Percentiles rank a stretch among this genome's conserved stretches.
These are phyloP conservation scores for Talaromyces ruber DNA, from an alignment of 495 filamentous ascomycete genomes.

Conservation along the genomic window DNA sequence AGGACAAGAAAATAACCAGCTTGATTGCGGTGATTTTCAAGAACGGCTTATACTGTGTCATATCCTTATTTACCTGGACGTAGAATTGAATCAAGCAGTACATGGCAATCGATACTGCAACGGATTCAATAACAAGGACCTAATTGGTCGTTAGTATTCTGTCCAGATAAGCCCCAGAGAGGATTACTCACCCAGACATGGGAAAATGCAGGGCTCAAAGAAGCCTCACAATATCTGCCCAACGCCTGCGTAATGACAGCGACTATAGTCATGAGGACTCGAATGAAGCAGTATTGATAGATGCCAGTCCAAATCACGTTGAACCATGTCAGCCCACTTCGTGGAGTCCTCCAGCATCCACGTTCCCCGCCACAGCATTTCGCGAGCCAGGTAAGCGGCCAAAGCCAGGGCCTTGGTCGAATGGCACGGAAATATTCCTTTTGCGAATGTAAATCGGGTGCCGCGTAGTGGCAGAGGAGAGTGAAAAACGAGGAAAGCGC, in stretches of 20 bases:
- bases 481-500: slow-evolving; percentile 69
- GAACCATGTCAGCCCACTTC: slow-evolving; percentile 11
- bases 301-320: slow-evolving; percentile 64
- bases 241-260: slow-evolving; percentile 64
- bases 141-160: slow-evolving; percentile 20
- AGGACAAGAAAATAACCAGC: slow-evolving; percentile 89
- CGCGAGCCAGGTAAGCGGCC: slow-evolving; percentile 54
- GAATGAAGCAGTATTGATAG: slow-evolving; percentile 86
- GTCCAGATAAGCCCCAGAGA: neutral
- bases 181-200: slow-evolving; percentile 66
- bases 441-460: slow-evolving; percentile 58
- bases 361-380: slow-evolving; percentile 57
- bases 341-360: slow-evolving; percentile 53
- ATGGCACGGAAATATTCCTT: slow-evolving; percentile 65
- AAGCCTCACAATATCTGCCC: slow-evolving; percentile 68
- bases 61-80: slow-evolving; percentile 57
- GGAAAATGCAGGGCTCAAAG: slow-evolving; percentile 66
- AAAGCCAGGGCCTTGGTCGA: slow-evolving; percentile 45
- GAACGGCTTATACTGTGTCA: slow-evolving; percentile 63
- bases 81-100: slow-evolving; percentile 91
- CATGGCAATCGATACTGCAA: slow-evolving; percentile 80
- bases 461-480: slow-evolving; percentile 63
- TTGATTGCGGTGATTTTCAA: slow-evolving; percentile 85
- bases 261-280: slow-evolving; percentile 74
- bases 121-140: slow-evolving; percentile 60